Conservation (phyloP, 345 rosid genomes). For the Salix dunnii region DNA sequence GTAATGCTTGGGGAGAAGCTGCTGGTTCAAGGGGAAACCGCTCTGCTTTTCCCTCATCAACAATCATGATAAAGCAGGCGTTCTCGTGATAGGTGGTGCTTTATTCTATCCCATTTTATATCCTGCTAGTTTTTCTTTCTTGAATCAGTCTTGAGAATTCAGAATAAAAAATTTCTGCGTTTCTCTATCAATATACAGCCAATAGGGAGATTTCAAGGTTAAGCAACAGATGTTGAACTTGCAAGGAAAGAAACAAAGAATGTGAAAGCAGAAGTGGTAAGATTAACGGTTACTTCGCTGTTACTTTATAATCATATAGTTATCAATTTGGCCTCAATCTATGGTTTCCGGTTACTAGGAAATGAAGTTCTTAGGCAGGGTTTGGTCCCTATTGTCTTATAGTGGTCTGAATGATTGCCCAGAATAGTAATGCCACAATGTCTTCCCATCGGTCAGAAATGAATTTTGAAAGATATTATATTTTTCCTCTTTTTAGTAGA, state of each 20-base stretch:
- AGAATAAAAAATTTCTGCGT: not conserved
- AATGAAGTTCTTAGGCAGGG: not conserved
- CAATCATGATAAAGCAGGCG: slow-evolving; percentile 72
- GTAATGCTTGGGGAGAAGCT: slow-evolving; percentile 99
- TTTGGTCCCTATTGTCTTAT: not conserved
- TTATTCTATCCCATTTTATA: not conserved
- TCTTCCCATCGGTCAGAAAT: not conserved
- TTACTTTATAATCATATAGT: not conserved
- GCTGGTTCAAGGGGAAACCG: slow-evolving; percentile 64
- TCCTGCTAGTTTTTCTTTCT: slow-evolving; percentile 2
- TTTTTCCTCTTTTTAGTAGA: not conserved
- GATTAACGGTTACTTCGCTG: slow-evolving; percentile 16
- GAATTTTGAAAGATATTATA: too few species aligned
- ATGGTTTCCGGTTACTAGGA: not conserved
- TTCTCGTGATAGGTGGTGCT: slow-evolving; percentile 12
- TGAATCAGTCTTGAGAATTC: slow-evolving; percentile 1
- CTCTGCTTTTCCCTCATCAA: slow-evolving; percentile 63
- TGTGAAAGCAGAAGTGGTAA: slow-evolving; percentile 75
- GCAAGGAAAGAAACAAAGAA: slow-evolving; percentile 72
- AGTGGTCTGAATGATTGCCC: not conserved
- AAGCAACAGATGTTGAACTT: slow-evolving; percentile 75
- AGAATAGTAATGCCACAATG: not conserved
- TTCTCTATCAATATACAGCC: slow-evolving; percentile 56
- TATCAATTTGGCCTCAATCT: not conserved
- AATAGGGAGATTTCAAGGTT: slow-evolving; percentile 90